Conservation (phyloP, 2,329 filamentous ascomycete genomes). For the Xylaria sp. region DNA sequence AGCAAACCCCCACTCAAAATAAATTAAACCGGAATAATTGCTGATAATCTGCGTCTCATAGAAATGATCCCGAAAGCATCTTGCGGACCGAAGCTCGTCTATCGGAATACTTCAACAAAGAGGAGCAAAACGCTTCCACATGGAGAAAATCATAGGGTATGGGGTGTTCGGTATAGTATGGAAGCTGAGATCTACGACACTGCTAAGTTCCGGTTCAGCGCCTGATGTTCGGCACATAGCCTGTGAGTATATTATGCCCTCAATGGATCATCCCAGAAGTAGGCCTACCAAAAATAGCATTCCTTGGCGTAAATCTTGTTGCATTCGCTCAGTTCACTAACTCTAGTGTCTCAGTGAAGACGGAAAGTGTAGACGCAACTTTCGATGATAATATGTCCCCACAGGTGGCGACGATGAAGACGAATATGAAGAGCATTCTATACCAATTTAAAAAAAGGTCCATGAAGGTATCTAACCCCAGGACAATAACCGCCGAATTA, state of each 20-base stretch:
- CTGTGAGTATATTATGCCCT: background rate
- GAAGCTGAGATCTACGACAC: constrained; percentile 12
- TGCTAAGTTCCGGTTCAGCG: background rate
- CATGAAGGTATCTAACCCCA: background rate
- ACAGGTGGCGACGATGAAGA: background rate
- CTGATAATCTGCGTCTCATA: background rate
- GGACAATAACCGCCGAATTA: no score
- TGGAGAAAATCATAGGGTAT: background rate
- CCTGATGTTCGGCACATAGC: background rate
- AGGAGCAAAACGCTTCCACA: constrained; percentile 9
- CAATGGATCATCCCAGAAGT: background rate
- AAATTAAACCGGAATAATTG: background rate
- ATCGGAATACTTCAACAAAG: constrained; percentile 1
- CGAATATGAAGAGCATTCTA: background rate
- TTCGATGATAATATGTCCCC: background rate
- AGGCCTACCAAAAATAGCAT: background rate
- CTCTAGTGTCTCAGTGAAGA: background rate
- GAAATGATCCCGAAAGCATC: background rate
- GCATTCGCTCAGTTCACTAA: background rate
- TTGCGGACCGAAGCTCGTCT: background rate
- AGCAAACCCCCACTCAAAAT: background rate
- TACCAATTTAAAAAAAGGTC: background rate
- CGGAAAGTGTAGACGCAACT: background rate
- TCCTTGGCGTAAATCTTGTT: background rate
- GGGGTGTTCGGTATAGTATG: constrained; percentile 4